These are phyloP conservation scores for Neoboletus brunneissimus DNA, from an alignment of 768 basidiomycete species.

Conservation along the genomic window DNA sequence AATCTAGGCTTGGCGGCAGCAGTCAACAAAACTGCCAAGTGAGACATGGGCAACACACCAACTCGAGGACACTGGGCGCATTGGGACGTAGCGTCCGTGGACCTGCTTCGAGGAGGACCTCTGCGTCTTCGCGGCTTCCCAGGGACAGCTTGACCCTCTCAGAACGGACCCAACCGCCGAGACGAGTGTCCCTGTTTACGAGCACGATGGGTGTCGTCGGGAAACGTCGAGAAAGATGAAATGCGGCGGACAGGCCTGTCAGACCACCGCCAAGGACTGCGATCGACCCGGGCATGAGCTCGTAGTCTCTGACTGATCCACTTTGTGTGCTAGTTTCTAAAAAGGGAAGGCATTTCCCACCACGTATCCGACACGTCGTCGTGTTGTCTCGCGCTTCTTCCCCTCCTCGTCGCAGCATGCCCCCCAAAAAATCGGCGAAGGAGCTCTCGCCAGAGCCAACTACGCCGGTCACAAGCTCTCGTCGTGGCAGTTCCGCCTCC, in stretches of 20 bases:
- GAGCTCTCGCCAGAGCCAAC: constrained; percentile 12
- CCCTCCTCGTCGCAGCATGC: constrained; percentile 15
- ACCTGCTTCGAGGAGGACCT: constrained; percentile 76
- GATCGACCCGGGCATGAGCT: constrained; percentile 37
- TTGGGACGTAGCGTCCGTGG: constrained; percentile 84
- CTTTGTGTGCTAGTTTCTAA: neutral
- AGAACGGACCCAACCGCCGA: constrained; percentile 88
- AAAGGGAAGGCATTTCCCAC: constrained; percentile 20
- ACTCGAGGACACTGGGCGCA: constrained; percentile 66
- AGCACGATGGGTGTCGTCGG: constrained; percentile 59
- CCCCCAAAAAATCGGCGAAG: constrained; percentile 17
- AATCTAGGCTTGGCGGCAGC: constrained; percentile 49
- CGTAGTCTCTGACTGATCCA: too few species aligned
- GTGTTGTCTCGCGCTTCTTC: neutral
- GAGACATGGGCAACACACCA: constrained; percentile 48
- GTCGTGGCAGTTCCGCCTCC: constrained; percentile 28
- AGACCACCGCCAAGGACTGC: constrained; percentile 79
- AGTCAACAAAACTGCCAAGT: constrained; percentile 10
- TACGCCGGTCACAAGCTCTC: constrained; percentile 14
- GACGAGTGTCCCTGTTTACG: constrained; percentile 57
- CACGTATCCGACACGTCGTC: constrained; percentile 23
- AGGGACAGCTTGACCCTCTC: constrained; percentile 46
- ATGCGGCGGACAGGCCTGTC: constrained; percentile 78
- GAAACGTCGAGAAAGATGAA: constrained; percentile 67
- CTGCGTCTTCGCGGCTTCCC: constrained; percentile 25